Percentiles rank a stretch among this genome's conserved stretches.
Evolutionary conservation across 2,329 filamentous ascomycete species (phyloP).

Genomic region (Penicillium sp.): DNA sequence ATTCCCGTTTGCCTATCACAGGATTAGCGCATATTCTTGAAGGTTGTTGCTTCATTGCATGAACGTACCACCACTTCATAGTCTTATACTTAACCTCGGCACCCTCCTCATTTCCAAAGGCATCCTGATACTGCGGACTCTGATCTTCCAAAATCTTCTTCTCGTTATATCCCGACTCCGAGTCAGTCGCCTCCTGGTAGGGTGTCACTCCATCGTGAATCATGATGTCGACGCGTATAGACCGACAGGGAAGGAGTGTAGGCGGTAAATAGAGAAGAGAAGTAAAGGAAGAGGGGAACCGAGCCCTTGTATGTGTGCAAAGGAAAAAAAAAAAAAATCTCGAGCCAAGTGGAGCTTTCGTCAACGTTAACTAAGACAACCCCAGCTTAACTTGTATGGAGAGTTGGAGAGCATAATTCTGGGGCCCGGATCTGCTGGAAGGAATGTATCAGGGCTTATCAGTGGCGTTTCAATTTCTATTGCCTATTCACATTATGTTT

Average conservation of each 20-base stretch:
- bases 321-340: conserved; percentile 10
- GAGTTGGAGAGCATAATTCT: conserved; percentile 14
- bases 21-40: not conserved
- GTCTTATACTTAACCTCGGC: conserved; percentile 27
- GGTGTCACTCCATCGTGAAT: conserved; percentile 16
- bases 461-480: conserved; percentile 7
- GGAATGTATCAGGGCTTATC: conserved; percentile 8
- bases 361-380: conserved; percentile 19
- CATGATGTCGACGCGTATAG: conserved; percentile 15
- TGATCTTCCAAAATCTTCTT: conserved; percentile 14
- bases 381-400: conserved; percentile 13
- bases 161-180: conserved; percentile 20
- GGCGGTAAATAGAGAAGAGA: not conserved
- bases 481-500: conserved; percentile 17
- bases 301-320: conserved; percentile 13
- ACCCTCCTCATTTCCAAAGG: conserved; percentile 22
- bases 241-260: not conserved
- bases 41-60: not conserved
- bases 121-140: conserved; percentile 16
- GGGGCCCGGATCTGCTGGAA: conserved; percentile 19
- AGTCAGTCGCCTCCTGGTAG: conserved; percentile 16
- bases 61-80: conserved; percentile 27
- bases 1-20: conserved; percentile 23
- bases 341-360: conserved; percentile 17
- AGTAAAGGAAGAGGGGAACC: not conserved